Conservation (phyloP, 768 basidiomycete genomes). For the Leucosporidium creatinivorum region DNA sequence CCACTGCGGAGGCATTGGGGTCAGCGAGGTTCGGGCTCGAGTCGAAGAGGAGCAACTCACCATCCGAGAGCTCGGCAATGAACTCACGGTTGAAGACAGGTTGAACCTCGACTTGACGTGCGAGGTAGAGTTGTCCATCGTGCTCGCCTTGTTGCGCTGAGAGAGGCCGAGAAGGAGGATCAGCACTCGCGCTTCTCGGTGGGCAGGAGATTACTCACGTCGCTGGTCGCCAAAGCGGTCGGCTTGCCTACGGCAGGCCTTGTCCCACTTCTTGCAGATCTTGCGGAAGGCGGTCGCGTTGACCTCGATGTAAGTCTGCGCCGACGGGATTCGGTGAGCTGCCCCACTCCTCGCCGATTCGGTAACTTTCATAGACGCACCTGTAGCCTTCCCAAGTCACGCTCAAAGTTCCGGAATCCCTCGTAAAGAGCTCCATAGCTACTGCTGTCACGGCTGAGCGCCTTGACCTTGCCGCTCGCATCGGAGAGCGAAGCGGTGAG, state of each 20-base stretch:
- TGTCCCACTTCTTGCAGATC: slow-evolving; percentile 83
- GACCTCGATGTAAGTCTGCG: slow-evolving; percentile 85
- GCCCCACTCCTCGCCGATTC: background rate
- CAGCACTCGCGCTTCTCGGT: background rate
- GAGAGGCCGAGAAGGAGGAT: background rate
- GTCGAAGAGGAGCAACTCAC: slow-evolving; percentile 50
- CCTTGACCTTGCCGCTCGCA: slow-evolving; percentile 61
- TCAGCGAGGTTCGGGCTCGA: slow-evolving; percentile 70
- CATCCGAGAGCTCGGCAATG: slow-evolving; percentile 89
- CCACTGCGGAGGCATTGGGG: slow-evolving; percentile 46
- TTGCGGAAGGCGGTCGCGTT: slow-evolving; percentile 86
- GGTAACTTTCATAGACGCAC: slow-evolving; percentile 45
- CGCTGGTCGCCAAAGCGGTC: slow-evolving; percentile 26
- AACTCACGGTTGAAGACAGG: slow-evolving; percentile 55
- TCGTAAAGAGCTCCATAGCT: slow-evolving; percentile 68
- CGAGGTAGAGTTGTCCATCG: slow-evolving; percentile 92
- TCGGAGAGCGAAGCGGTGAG: slow-evolving; percentile 63
- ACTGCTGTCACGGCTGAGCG: slow-evolving; percentile 42
- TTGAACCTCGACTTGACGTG: slow-evolving; percentile 96
- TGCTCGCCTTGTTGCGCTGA: slow-evolving; percentile 27
- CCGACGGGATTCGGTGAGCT: slow-evolving; percentile 5
- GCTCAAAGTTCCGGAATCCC: slow-evolving; percentile 85
- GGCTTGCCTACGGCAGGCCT: slow-evolving; percentile 43
- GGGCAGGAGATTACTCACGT: slow-evolving; percentile 8
- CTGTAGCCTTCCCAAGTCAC: slow-evolving; percentile 91